Percentiles rank a stretch among this genome's conserved stretches.
These are phyloP conservation scores for Cylindrodendrum hubeiense DNA, from an alignment of 2,329 filamentous ascomycete genomes.

Conservation along the genomic window DNA sequence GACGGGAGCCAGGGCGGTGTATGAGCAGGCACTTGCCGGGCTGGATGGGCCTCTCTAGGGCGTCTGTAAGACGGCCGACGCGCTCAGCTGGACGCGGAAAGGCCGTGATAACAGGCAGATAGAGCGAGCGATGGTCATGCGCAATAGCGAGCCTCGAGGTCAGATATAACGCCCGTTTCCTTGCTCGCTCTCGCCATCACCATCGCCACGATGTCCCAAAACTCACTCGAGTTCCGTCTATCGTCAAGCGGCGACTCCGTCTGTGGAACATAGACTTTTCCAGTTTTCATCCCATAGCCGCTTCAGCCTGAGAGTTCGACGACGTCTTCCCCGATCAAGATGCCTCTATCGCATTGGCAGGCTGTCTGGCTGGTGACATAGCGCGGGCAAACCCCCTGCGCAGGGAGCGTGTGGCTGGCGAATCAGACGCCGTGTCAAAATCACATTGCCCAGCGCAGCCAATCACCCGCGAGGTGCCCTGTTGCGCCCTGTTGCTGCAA, in stretches of 20 bases:
- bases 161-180: not conserved
- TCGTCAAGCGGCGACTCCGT: not conserved
- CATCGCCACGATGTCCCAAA: not conserved
- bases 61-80: not conserved
- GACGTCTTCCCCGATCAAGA: constrained; percentile 19
- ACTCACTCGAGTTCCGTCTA: not conserved
- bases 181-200: not conserved
- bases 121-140: constrained; percentile 16
- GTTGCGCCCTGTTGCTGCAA: not conserved
- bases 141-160: not conserved
- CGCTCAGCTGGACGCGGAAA: not conserved
- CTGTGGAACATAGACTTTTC: constrained; percentile 5
- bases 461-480: constrained; percentile 21
- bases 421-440: constrained; percentile 40
- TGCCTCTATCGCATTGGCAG: constrained; percentile 12
- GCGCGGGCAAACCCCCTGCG: constrained; percentile 30
- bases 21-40: constrained; percentile 11
- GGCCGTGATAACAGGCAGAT: not conserved
- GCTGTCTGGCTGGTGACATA: constrained; percentile 27
- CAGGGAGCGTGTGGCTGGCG: constrained; percentile 15
- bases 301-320: constrained; percentile 26
- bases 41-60: not conserved
- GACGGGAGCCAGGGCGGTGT: constrained; percentile 24
- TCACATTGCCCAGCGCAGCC: constrained; percentile 40
- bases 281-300: constrained; percentile 2